phyloP scores from a whole-genome alignment of 2,329 filamentous ascomycete genomes.

The Fusarium anguioides region DNA sequence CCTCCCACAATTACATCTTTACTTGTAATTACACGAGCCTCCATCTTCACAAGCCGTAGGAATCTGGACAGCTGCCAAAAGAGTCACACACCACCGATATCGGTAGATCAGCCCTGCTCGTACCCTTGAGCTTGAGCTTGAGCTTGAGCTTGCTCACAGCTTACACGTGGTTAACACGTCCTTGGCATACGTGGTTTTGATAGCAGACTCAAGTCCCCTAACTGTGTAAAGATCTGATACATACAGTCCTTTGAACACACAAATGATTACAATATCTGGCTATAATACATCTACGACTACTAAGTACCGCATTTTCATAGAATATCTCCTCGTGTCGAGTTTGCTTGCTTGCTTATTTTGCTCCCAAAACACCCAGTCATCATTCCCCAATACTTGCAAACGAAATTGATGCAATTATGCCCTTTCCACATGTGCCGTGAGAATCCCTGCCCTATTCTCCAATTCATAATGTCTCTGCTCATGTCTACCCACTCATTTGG shows the following conservation, averaged over 20 bases:
- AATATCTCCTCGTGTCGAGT: neutral
- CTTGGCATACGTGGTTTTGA: slow-evolving; percentile 13
- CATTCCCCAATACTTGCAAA: slow-evolving; percentile 13
- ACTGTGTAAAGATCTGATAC: slow-evolving; percentile 1
- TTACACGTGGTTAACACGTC: slow-evolving; percentile 22
- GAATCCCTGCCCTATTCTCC: slow-evolving; percentile 22
- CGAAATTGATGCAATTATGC: slow-evolving; percentile 9
- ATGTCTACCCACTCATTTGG: slow-evolving; percentile 36
- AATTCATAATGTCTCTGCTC: neutral
- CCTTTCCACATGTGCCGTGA: slow-evolving; percentile 10
- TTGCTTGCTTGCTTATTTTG: slow-evolving; percentile 1
- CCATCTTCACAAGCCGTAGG: slow-evolving; percentile 1
- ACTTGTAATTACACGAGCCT: slow-evolving; percentile 15
- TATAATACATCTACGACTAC: slow-evolving; percentile 2
- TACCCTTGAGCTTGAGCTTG: slow-evolving; percentile 11
- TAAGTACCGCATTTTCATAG: neutral
- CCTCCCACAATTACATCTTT: slow-evolving; percentile 3
- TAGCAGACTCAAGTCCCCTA: neutral
- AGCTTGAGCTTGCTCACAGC: slow-evolving; percentile 13
- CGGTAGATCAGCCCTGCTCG: slow-evolving; percentile 16
- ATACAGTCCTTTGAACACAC: neutral
- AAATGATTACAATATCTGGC: slow-evolving; percentile 1
- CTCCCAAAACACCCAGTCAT: slow-evolving; percentile 15
- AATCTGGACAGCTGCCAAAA: neutral
- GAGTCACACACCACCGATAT: slow-evolving; percentile 34